Evolutionary conservation across 2,329 filamentous ascomycete species (phyloP), one percentile per base, ranked within the genome.

Genomic region (Fusarium pseudonygamai): DNA sequence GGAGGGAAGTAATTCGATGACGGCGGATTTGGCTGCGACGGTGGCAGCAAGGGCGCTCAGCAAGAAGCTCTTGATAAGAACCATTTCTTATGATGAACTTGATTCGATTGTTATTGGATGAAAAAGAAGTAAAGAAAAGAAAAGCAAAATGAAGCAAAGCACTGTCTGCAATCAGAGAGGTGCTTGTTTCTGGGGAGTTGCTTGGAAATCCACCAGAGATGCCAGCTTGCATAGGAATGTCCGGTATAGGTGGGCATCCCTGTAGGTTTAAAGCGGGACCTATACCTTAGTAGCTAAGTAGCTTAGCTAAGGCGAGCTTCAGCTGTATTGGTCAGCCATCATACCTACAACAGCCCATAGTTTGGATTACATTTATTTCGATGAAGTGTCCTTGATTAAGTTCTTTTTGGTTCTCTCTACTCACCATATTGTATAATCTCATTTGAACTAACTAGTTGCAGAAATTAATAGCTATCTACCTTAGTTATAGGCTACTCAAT

Each of bases 1-100:
- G 78, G 87, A 86, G 63, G 96, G 95, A 68, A 93, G 91, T 70
- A 99, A 92, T 83, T 98, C 96, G 78, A 97, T 87, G 73, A 99
- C 96, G 64, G 93, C 93, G 63, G 94, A 96, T 78, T 91, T 91
- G 78, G 93, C 92, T 69, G 90, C 86, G 65, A 87, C 90, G 36
- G 84, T 85, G 73, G 86, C 84, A 60, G 87, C 84, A 49, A 91
- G 82, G 71, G 87, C 86, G 74, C 86, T 84, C 82, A 91, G 82
- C 82, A 90, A 81, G 78, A 91, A 84, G 84, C 86, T 88, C 86
- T 89, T 90, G 75, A 91, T 75, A 64, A 88, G 83, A 78, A 90
- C 87, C 87, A 90, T 89, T 76, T 71, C 81, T 77, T 62, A 61
- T 67, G 75, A 60, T 71, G 76, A 62, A 52, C 20, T 22, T 50